Evolutionary conservation across 805 yeast species (phyloP).

Genomic region (Hanseniaspora meyeri): DNA sequence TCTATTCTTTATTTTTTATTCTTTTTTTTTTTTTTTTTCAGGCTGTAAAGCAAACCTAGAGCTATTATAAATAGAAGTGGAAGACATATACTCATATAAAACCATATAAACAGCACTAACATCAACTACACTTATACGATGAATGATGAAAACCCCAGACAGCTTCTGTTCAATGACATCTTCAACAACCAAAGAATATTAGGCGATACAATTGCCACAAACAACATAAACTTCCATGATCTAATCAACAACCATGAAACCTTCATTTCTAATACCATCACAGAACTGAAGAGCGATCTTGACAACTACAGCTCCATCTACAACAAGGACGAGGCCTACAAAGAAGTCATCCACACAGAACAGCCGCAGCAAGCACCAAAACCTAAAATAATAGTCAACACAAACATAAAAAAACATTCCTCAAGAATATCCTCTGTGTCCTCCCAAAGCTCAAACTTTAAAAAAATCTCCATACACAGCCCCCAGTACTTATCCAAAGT

Average conservation of each 20-base stretch:
- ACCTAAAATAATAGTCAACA: not conserved
- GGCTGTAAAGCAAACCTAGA: no score
- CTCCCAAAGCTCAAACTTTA: slow-evolving; percentile 25
- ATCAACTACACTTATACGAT: not conserved
- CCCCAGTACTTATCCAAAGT: slow-evolving; percentile 84
- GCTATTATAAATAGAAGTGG: not conserved
- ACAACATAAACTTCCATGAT: not conserved
- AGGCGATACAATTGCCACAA: not conserved
- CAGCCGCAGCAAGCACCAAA: not conserved
- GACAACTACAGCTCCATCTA: not conserved
- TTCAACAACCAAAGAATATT: slow-evolving; percentile 6
- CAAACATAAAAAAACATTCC: not conserved
- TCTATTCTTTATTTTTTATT: no score
- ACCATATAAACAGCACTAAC: no score
- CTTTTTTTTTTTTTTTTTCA: no score
- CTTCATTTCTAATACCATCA: not conserved
- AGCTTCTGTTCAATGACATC: slow-evolving; percentile 7
- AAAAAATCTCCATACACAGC: slow-evolving; percentile 54
- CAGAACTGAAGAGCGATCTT: not conserved
- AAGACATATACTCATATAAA: not conserved
- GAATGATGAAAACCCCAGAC: slow-evolving; percentile 6
- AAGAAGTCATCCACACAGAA: not conserved
- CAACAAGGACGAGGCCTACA: not conserved
- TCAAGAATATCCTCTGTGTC: slow-evolving; percentile 4
- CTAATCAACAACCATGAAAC: not conserved